phyloP scores from a whole-genome alignment of 805 yeast genomes.

The Isabelozyma gotoi region DNA sequence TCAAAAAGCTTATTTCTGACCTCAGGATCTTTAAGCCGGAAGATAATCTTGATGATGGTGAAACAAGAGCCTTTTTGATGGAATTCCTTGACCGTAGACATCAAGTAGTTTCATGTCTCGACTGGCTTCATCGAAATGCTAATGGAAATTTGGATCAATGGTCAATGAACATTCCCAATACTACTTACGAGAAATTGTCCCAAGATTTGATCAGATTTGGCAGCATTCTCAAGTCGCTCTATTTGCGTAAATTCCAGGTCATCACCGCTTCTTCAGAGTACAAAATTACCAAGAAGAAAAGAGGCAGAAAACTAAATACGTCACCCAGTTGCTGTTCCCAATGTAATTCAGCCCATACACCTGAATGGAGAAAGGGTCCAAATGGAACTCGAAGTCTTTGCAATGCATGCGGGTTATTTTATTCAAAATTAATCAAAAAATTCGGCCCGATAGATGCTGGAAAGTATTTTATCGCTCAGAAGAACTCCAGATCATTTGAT shows the following conservation, averaged over 20 bases:
- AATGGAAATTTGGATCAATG: background rate
- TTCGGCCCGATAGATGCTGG: constrained; percentile 45
- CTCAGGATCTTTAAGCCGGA: background rate
- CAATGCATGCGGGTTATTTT: constrained; percentile 88
- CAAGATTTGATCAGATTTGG: background rate
- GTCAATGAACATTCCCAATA: background rate
- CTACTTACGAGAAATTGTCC: background rate
- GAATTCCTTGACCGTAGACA: background rate
- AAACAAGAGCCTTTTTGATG: background rate
- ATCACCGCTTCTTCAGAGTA: background rate
- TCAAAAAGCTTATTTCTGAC: background rate
- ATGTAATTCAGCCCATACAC: constrained; percentile 74
- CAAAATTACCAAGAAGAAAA: constrained; percentile 1
- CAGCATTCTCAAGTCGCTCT: background rate
- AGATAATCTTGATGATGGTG: background rate
- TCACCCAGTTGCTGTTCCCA: constrained; percentile 37
- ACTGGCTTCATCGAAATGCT: background rate
- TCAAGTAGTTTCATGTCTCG: background rate
- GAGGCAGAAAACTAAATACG: background rate
- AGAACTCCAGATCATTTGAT: constrained; percentile 5
- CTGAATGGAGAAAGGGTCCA: constrained; percentile 95
- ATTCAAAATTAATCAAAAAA: constrained; percentile 56
- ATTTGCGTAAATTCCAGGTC: background rate
- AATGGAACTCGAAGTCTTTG: constrained; percentile 79
- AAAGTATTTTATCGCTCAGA: constrained; percentile 25